A percentile compares a stretch with the other conserved stretches of the same genome.
Conservation (phyloP, 2,329 filamentous ascomycete genomes). For the Uncinocarpus reesii region DNA sequence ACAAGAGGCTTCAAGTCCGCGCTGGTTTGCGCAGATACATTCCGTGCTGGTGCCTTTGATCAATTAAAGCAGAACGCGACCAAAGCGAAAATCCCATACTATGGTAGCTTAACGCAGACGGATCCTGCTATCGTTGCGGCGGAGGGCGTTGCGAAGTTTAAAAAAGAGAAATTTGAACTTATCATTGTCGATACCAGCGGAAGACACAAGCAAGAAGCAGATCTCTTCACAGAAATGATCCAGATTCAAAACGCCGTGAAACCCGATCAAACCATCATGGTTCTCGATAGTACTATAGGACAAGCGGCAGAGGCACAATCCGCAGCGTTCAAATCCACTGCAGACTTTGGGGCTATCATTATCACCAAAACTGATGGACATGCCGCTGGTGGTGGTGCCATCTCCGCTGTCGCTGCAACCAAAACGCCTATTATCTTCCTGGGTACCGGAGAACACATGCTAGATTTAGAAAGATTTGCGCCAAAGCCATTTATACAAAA, state of each 20-base stretch:
- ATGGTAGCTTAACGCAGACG: constrained; percentile 89
- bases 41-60: constrained; percentile 95
- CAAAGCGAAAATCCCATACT: constrained; percentile 98
- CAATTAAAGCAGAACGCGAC: constrained; percentile 98
- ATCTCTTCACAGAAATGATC: constrained; percentile 93
- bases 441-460: constrained; percentile 92
- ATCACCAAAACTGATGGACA: constrained; percentile 98
- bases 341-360: constrained; percentile 95
- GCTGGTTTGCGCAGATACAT: constrained; percentile 93
- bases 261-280: constrained; percentile 96
- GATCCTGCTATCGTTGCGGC: constrained; percentile 85
- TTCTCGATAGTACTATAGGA: constrained; percentile 90
- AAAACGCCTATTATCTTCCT: constrained; percentile 97
- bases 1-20: constrained; percentile 86
- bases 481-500: constrained; percentile 91
- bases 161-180: constrained; percentile 95
- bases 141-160: constrained; percentile 98
- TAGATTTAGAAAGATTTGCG: constrained; percentile 86
- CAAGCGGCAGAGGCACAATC: constrained; percentile 92
- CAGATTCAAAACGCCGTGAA: constrained; percentile 86
- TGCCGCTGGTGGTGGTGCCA: constrained; percentile 89
- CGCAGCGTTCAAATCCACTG: constrained; percentile 92
- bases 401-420: constrained; percentile 92
- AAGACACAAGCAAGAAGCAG: constrained; percentile 85
- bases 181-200: constrained; percentile 98